Base-by-base conservation (phyloP, 495 filamentous ascomycete genomes). In the Podospora conica region DNA sequence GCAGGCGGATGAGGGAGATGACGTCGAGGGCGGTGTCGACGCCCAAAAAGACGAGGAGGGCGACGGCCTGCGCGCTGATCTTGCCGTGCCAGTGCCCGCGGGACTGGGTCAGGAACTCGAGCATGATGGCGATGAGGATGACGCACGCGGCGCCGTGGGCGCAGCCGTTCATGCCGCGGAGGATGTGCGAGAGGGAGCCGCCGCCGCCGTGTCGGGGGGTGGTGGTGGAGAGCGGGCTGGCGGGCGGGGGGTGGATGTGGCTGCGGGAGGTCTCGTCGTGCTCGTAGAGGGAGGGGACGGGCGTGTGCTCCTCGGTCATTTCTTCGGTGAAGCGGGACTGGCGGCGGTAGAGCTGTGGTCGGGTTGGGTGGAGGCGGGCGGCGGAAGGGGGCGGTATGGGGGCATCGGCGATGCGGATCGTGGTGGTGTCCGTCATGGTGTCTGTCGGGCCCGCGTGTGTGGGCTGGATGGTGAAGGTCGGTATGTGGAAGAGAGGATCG, bases 241-340 rank as follows among this genome's bases (percentile, higher is more conserved):
- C 25, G 60, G 3, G 33, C 33, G 12, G 33, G 6, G 7, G 23
- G 29, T 24, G 48, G 61, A 63, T 55, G 53, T 29, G n/a, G 25
- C 48, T 29, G 3, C 10, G 57, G 3, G 57, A 29, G 11, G 57
- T 48, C 40, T 48, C 33, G 31, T 69, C 67, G 29, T 68, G 53
- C 18, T 33, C 57, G 55, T 68, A 68, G 27, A 70, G 20, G 3
- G 71, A 73, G 20, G 60, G 66, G 0, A 65, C 67, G 2, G 73
- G 75, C n/a, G 71, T 73, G 54, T 64, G 62, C n/a, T 73, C 71
- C 10, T 68, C 55, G 66, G 74, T 72, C 53, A 61, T 65, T 21
- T 74, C 68, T 64, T 76, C 74, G 0, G 71, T 72, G 59, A 76
- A 76, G 9, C 74, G 69, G 12, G 74, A 76, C 54, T 70, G 71